Conservation (phyloP, 352 stramenopile genomes). For the Pythium dissimile region DNA sequence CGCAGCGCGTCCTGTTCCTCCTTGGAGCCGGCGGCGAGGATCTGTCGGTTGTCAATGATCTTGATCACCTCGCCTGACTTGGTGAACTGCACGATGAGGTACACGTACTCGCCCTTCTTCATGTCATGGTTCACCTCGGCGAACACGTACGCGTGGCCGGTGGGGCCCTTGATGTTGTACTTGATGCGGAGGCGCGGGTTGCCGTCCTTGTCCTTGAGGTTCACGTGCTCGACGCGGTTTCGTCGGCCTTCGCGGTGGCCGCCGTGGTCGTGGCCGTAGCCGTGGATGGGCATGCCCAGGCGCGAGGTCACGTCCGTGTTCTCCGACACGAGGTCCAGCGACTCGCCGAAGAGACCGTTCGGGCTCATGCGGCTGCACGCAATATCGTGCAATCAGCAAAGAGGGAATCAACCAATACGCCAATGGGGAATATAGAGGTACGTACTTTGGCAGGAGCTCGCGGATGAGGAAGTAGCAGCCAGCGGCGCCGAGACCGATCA, state of each 20-base stretch:
- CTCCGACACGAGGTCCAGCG: constrained; percentile 65
- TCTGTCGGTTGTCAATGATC: constrained; percentile 91
- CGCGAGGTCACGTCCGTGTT: constrained; percentile 81
- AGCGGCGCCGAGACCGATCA: constrained; percentile 75
- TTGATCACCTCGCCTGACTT: constrained; percentile 88
- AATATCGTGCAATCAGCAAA: too few relatives aligned
- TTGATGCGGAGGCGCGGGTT: constrained; percentile 84
- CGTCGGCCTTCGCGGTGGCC: constrained; percentile 90
- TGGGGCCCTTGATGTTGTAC: constrained; percentile 93
- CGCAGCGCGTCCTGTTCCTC: constrained; percentile 78
- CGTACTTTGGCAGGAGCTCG: constrained; percentile 88
- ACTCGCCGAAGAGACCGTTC: constrained; percentile 79
- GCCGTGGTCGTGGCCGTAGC: constrained; percentile 92
- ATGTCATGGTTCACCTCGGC: constrained; percentile 91
- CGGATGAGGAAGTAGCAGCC: constrained; percentile 92
- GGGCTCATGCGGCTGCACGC: constrained; percentile 86
- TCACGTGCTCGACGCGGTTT: constrained; percentile 95
- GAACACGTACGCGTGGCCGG: constrained; percentile 88
- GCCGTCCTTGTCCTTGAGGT: constrained; percentile 88
- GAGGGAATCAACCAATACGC: background rate
- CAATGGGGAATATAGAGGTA: constrained; percentile 6
- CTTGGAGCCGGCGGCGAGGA: constrained; percentile 65
- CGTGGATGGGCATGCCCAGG: constrained; percentile 89
- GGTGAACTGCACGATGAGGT: constrained; percentile 94
- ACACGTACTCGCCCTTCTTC: constrained; percentile 94